Percentiles rank a stretch among this genome's conserved stretches.
These are phyloP conservation scores for Erysimum pusillum DNA, from an alignment of 441 rosid genomes.

Conservation along the genomic window DNA sequence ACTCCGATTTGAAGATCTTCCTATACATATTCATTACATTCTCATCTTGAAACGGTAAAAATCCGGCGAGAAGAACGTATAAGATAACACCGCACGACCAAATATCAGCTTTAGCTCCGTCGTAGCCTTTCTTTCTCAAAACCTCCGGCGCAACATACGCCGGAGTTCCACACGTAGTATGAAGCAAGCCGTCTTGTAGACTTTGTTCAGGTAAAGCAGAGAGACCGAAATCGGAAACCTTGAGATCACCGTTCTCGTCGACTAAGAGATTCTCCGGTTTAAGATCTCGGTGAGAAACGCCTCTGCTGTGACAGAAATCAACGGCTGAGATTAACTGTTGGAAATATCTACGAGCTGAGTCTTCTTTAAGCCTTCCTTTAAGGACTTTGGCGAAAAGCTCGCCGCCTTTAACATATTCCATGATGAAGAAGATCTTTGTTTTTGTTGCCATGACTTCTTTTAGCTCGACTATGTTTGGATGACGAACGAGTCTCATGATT, in stretches of 20 bases:
- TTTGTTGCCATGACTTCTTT: slow-evolving; percentile 85
- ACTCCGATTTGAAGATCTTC: slow-evolving; percentile 75
- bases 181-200: slow-evolving; percentile 74
- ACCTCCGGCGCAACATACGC: slow-evolving; percentile 92
- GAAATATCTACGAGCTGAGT: slow-evolving; percentile 73
- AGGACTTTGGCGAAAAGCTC: slow-evolving; percentile 79
- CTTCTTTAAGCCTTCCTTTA: slow-evolving; percentile 71
- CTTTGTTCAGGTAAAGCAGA: slow-evolving; percentile 82
- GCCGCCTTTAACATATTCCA: slow-evolving; percentile 87
- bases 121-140: slow-evolving; percentile 79
- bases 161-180: slow-evolving; percentile 89
- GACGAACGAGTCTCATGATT: slow-evolving; percentile 74
- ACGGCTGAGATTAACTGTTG: slow-evolving; percentile 81
- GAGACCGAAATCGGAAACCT: slow-evolving; percentile 84
- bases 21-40: slow-evolving; percentile 80
- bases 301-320: slow-evolving; percentile 88
- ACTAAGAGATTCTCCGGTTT: slow-evolving; percentile 91
- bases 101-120: slow-evolving; percentile 75
- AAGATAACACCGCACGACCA: slow-evolving; percentile 94
- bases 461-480: slow-evolving; percentile 73
- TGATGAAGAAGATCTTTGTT: slow-evolving; percentile 72
- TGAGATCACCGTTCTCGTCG: slow-evolving; percentile 78
- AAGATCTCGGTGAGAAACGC: slow-evolving; percentile 82
- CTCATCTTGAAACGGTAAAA: slow-evolving; percentile 82
- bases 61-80: slow-evolving; percentile 83